Evolutionary conservation across 345 rosid species (phyloP).

Genomic region (Cardamine chenopodiifolia): DNA sequence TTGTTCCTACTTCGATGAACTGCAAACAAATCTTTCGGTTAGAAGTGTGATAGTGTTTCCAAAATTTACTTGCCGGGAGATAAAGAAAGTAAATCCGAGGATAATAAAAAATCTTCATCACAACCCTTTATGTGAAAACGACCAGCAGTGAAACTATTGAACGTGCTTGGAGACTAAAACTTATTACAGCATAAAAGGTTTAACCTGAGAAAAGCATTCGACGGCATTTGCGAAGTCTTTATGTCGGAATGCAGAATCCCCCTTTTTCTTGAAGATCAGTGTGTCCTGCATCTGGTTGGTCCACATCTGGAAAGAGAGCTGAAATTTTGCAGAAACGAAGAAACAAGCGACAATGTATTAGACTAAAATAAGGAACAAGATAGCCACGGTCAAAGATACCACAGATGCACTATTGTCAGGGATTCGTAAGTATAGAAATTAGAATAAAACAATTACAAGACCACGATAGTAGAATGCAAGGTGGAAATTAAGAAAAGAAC

Average conservation of each 20-base stretch:
- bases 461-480: background rate
- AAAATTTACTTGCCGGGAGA: background rate
- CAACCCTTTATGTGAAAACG: background rate
- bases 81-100: background rate
- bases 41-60: background rate
- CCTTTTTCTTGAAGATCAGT: conserved; percentile 68
- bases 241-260: conserved; percentile 77
- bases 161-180: background rate
- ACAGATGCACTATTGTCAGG: background rate
- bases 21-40: conserved; percentile 39
- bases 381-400: background rate
- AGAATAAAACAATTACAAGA: conserved; percentile 4
- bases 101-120: background rate
- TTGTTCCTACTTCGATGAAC: conserved; percentile 78
- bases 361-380: background rate
- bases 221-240: conserved; percentile 66
- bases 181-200: background rate
- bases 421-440: background rate
- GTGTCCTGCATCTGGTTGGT: conserved; percentile 89
- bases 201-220: conserved; percentile 73
- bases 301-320: conserved; percentile 98
- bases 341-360: background rate
- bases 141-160: background rate
- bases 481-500: conserved; percentile 38
- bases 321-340: conserved; percentile 20